These are phyloP conservation scores for Diaporthe citrichinensis DNA, from an alignment of 2,329 filamentous ascomycete genomes.

Conservation along the genomic window DNA sequence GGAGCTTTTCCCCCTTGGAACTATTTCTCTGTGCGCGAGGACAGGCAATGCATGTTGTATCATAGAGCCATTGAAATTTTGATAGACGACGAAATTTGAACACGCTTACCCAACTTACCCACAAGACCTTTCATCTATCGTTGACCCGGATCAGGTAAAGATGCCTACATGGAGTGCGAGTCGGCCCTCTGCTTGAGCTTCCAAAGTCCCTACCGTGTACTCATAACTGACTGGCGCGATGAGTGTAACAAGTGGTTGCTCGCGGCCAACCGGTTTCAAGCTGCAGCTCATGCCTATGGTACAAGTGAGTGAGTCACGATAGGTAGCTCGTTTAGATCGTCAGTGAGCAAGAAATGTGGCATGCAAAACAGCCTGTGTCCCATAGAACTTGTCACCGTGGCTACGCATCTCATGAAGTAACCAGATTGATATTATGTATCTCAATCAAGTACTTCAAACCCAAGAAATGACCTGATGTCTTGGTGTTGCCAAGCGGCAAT, in stretches of 20 bases:
- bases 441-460: neutral
- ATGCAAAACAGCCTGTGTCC: neutral
- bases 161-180: too few species aligned
- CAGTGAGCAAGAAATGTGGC: neutral
- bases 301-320: too few species aligned
- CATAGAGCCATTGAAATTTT: too few species aligned
- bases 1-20: neutral
- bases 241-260: neutral
- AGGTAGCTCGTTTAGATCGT: neutral
- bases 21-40: too few species aligned
- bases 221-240: neutral
- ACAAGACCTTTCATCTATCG: too few species aligned
- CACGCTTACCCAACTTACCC: too few species aligned
- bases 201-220: too few species aligned
- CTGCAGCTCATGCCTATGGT: neutral
- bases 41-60: too few species aligned
- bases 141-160: too few species aligned
- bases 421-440: neutral
- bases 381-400: neutral
- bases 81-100: too few species aligned
- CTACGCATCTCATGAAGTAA: neutral
- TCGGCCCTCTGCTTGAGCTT: too few species aligned
- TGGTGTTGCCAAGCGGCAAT: neutral
- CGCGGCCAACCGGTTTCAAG: too few species aligned
- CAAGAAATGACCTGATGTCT: neutral